Evolutionary conservation across 2,329 filamentous ascomycete species (phyloP).

Genomic region (Exophiala calicioides): DNA sequence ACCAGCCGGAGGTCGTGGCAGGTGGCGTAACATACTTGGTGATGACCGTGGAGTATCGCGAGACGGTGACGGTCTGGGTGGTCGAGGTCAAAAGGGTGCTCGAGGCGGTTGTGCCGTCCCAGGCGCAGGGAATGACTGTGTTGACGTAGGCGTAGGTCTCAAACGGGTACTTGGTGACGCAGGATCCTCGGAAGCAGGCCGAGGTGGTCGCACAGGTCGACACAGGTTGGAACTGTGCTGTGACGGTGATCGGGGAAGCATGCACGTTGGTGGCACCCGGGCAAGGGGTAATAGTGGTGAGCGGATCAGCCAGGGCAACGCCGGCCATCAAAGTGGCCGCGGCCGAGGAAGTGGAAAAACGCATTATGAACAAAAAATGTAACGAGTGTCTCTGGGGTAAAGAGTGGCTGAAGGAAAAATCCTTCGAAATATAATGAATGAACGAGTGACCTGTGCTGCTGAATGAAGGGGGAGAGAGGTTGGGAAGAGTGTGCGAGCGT

Average conservation of each 20-base stretch:
- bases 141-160: conserved; percentile 26
- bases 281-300: conserved; percentile 23
- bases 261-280: conserved; percentile 9
- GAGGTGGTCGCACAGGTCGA: conserved; percentile 22
- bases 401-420: conserved; percentile 24
- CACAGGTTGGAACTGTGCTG: conserved; percentile 22
- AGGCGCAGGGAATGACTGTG: conserved; percentile 26
- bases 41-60: conserved; percentile 17
- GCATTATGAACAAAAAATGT: conserved; percentile 20
- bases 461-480: conserved; percentile 10
- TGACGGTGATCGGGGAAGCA: conserved; percentile 21
- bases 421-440: conserved; percentile 19
- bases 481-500: conserved; percentile 12
- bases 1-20: conserved; percentile 9
- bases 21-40: conserved; percentile 22
- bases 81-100: conserved; percentile 24
- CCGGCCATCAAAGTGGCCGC: conserved; percentile 19
- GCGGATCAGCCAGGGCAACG: conserved; percentile 18
- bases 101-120: conserved; percentile 12
- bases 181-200: conserved; percentile 18
- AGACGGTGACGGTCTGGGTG: conserved; percentile 20
- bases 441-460: conserved; percentile 22
- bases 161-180: conserved; percentile 17
- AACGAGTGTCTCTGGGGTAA: conserved; percentile 13
- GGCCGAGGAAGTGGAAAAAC: conserved; percentile 12